Evolutionary conservation across 345 rosid species (phyloP).

Genomic region (Cardamine occulta): DNA sequence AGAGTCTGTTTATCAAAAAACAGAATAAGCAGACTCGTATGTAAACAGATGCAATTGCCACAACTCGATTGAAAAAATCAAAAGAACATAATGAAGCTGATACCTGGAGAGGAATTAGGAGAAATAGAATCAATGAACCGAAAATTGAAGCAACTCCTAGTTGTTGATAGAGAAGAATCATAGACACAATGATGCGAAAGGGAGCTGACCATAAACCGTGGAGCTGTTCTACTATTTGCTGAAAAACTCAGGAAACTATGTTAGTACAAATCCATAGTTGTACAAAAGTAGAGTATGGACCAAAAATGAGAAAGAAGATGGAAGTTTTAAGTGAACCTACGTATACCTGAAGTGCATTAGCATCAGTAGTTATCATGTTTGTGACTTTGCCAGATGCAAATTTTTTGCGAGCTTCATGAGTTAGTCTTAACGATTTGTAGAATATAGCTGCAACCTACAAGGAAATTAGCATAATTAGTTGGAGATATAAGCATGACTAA

Average conservation of each 20-base stretch:
- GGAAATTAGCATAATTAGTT: conserved; percentile 25
- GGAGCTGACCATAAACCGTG: conserved; percentile 97
- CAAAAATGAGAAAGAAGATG: neutral
- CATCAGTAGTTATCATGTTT: conserved; percentile 96
- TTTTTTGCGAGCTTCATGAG: conserved; percentile 83
- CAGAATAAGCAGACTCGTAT: conserved; percentile 20
- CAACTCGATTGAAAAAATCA: neutral
- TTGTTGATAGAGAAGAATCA: conserved; percentile 90
- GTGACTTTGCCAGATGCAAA: conserved; percentile 90
- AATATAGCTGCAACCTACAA: conserved; percentile 91
- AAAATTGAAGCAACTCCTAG: conserved; percentile 89
- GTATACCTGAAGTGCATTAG: conserved; percentile 83
- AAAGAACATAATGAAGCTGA: conserved; percentile 11
- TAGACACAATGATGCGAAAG: conserved; percentile 74
- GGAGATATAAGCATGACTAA: conserved; percentile 20
- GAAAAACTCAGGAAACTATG: conserved; percentile 26
- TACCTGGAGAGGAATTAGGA: conserved; percentile 87
- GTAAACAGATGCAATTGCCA: conserved; percentile 16
- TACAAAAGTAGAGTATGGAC: conserved; percentile 1
- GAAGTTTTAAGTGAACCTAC: conserved; percentile 1
- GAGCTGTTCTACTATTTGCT: conserved; percentile 89
- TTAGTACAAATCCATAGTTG: conserved; percentile 11
- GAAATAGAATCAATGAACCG: conserved; percentile 77
- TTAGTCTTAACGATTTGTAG: conserved; percentile 79
- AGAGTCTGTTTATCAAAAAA: conserved; percentile 58